Percentiles rank a stretch among this genome's conserved stretches.
These are phyloP conservation scores for Yarrowia sp. DNA, from an alignment of 805 yeast species.

Conservation along the genomic window DNA sequence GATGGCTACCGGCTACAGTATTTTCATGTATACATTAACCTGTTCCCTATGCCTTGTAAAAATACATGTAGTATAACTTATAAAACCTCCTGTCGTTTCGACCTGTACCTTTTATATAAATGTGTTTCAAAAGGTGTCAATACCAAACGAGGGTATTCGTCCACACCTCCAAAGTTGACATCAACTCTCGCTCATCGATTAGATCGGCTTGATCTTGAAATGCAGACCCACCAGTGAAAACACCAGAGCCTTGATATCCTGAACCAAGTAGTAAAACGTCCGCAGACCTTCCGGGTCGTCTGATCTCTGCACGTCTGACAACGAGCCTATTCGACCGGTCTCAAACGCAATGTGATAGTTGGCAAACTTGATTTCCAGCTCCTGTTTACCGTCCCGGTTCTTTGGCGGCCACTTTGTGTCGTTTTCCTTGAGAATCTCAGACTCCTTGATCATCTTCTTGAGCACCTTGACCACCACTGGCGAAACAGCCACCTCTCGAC, in stretches of 20 bases:
- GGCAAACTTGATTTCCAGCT: conserved; percentile 53
- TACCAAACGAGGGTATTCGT: too few species aligned
- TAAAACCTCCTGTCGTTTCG: conserved; percentile 1
- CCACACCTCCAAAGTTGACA: too few species aligned
- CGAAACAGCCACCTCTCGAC: conserved; percentile 53
- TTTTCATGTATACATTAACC: too few species aligned
- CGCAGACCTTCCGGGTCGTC: conserved; percentile 57
- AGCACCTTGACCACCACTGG: conserved; percentile 51
- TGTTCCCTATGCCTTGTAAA: background rate
- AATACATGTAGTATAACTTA: conserved; percentile 19
- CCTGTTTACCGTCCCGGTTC: conserved; percentile 54
- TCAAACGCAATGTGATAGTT: conserved; percentile 50
- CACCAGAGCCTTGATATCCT: conserved; percentile 55
- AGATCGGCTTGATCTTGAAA: conserved; percentile 51
- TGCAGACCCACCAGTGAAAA: conserved; percentile 55
- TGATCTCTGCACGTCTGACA: conserved; percentile 52
- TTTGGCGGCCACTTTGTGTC: conserved; percentile 55
- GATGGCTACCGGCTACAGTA: too few species aligned
- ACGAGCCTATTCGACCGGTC: conserved; percentile 53
- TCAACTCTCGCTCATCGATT: background rate
- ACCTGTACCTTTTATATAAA: conserved; percentile 8
- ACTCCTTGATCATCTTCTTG: conserved; percentile 50
- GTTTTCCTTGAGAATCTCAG: conserved; percentile 54
- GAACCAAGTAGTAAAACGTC: conserved; percentile 55
- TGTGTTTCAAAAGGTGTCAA: too few species aligned